Percentiles rank a stretch among this genome's conserved stretches.
phyloP scores from a whole-genome alignment of 2,329 filamentous ascomycete genomes.

The Blastomyces parvus region DNA sequence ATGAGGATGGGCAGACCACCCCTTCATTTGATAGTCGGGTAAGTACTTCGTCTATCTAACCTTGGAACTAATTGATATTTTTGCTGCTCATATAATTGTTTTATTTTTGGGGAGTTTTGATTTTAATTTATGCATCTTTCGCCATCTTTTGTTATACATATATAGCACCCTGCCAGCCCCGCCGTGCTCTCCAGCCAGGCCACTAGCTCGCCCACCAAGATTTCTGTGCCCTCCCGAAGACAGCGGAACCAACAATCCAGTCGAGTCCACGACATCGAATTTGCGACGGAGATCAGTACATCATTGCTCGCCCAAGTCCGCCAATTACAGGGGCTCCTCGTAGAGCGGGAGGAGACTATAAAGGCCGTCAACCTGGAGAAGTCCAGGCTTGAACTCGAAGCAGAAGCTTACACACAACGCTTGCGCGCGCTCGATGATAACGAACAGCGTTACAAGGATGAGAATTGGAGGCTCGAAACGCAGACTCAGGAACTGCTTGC shows the following conservation, averaged over 20 bases:
- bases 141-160: conserved; percentile 6
- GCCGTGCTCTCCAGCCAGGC: conserved; percentile 77
- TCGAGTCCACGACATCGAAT: conserved; percentile 90
- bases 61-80: conserved; percentile 8
- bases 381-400: conserved; percentile 70
- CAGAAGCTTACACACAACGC: conserved; percentile 67
- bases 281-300: conserved; percentile 96
- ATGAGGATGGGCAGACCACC: conserved; percentile 41
- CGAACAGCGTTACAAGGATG: conserved; percentile 92
- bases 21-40: conserved; percentile 41
- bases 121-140: conserved; percentile 11
- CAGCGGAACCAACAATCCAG: conserved; percentile 82
- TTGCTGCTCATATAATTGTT: conserved; percentile 3
- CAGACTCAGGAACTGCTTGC: conserved; percentile 75
- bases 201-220: conserved; percentile 77
- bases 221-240: conserved; percentile 76
- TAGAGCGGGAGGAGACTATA: conserved; percentile 79
- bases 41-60: conserved; percentile 17
- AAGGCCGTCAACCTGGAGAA: conserved; percentile 66
- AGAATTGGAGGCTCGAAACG: conserved; percentile 96
- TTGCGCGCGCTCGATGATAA: conserved; percentile 80
- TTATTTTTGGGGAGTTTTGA: background rate
- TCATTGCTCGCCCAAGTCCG: conserved; percentile 90
- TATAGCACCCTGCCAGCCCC: conserved; percentile 59
- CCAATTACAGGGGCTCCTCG: conserved; percentile 72